Base-by-base conservation (phyloP, 176 grass and related monocot species). In the Chrysopogon serrulatus region DNA sequence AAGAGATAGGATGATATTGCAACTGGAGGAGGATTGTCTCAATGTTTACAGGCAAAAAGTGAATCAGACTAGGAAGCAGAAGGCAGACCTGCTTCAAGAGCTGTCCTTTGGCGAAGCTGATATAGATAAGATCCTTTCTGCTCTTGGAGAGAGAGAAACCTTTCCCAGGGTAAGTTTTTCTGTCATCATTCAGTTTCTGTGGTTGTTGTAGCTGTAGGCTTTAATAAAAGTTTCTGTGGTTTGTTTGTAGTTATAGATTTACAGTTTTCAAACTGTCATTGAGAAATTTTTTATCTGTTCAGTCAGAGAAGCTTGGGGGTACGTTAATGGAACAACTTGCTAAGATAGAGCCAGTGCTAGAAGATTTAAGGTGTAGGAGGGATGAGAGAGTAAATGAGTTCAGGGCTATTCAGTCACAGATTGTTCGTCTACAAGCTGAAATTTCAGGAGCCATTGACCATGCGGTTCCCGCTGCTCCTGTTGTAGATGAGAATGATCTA, bases 11-110 rank as follows among this genome's bases (percentile, higher is more conserved):
- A 88, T 92, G 86, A 93, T 95, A 70, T 31, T 91, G 65, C 82
- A 95, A 28, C 79, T 98, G 21, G 92, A 95, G 77, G 88, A 98
- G 53, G 92, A 98, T 13, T 98, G 92, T 59, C 92, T 95, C 27
- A 89, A 95, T 62, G 81, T 98, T 23, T 98, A 98, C 80, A 73
- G 54, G 65, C 84, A 76, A 62, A 94, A 94, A 83, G 92, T 90
- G 41, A 74, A 94, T 70, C 69, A 89, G 59, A 83, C 83, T 16
- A 92, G 80, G 48, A 92, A 83, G 39, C 83, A 85, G 45, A 94
- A 94, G 74, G 89, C 83, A 34, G 87, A 94, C 54, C 44, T 98
- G 18, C 89, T 85, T 73, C 79, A 92, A 65, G 81, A 65, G 18
- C 67, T 98, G 63, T 84, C 87, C 5, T 32, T 87, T 17, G 89